Percentiles rank a stretch among this genome's conserved stretches.
phyloP scores from a whole-genome alignment of 805 yeast genomes.

The Myxozyma neglecta region DNA sequence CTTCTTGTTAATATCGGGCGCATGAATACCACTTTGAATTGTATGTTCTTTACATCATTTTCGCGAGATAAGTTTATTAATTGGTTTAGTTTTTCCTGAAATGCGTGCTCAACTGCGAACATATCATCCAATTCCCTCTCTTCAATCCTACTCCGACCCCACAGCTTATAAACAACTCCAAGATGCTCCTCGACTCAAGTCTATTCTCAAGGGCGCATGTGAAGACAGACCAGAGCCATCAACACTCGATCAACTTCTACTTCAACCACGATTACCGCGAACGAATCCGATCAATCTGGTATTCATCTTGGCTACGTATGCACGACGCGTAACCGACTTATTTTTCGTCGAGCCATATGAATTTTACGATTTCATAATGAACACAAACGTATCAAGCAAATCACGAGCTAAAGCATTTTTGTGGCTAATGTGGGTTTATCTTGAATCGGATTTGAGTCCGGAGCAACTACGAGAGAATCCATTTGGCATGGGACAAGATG shows the following conservation, averaged over 20 bases:
- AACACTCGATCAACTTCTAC: slow-evolving; percentile 49
- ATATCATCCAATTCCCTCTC: slow-evolving; percentile 87
- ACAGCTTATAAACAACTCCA: slow-evolving; percentile 74
- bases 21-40: slow-evolving; percentile 89
- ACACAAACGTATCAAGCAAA: slow-evolving; percentile 57
- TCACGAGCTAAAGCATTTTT: slow-evolving; percentile 71
- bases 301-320: slow-evolving; percentile 67
- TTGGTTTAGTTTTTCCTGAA: slow-evolving; percentile 65
- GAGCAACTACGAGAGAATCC: slow-evolving; percentile 58
- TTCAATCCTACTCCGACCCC: slow-evolving; percentile 65
- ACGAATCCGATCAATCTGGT: slow-evolving; percentile 75
- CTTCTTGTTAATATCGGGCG: slow-evolving; percentile 87
- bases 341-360: slow-evolving; percentile 44
- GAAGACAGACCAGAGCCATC: slow-evolving; percentile 61
- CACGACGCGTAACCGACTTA: slow-evolving; percentile 52
- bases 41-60: slow-evolving; percentile 8
- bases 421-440: slow-evolving; percentile 79
- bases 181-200: slow-evolving; percentile 90
- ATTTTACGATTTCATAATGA: slow-evolving; percentile 73
- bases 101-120: slow-evolving; percentile 93
- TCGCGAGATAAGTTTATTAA: background rate
- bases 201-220: slow-evolving; percentile 83
- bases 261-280: slow-evolving; percentile 40
- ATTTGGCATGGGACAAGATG: slow-evolving; percentile 45
- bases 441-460: slow-evolving; percentile 66